Percentiles rank a stretch among this genome's conserved stretches.
Conservation (phyloP, 352 stramenopile genomes). For the Phytophthora kernoviae region DNA sequence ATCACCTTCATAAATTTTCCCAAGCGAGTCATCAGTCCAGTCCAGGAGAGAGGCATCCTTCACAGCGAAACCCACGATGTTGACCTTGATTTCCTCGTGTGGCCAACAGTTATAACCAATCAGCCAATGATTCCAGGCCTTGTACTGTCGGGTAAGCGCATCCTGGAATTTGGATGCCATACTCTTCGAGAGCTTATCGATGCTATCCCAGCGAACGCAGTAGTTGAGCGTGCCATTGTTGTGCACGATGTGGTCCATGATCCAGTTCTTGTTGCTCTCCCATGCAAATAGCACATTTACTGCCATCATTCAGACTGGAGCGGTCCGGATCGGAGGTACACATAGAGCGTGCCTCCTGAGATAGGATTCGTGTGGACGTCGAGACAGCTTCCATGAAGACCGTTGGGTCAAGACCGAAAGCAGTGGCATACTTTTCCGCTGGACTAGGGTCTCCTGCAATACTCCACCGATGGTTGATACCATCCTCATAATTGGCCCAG, state of each 20-base stretch:
- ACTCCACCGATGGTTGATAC: constrained; percentile 1
- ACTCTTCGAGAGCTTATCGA: constrained; percentile 30
- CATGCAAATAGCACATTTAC: constrained; percentile 21
- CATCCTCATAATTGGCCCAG: constrained; percentile 59
- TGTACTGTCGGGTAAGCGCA: constrained; percentile 37
- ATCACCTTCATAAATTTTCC: constrained; percentile 29
- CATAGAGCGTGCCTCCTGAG: constrained; percentile 11
- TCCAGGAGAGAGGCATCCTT: constrained; percentile 18
- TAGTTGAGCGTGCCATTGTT: constrained; percentile 47
- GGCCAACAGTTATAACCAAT: constrained; percentile 19
- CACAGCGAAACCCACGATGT: constrained; percentile 10
- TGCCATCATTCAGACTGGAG: constrained; percentile 12
- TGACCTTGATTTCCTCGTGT: constrained; percentile 15
- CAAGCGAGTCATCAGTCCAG: constrained; percentile 35
- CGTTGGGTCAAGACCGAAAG: constrained; percentile 30
- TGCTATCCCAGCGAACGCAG: constrained; percentile 44
- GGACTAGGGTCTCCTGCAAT: constrained; percentile 10
- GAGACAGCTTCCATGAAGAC: constrained; percentile 34
- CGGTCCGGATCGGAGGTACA: constrained; percentile 29
- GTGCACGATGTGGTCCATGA: constrained; percentile 40
- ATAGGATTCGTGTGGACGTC: constrained; percentile 22
- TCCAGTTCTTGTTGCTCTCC: constrained; percentile 28
- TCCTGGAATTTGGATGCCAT: constrained; percentile 37
- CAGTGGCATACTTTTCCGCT: constrained; percentile 38
- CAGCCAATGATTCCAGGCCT: constrained; percentile 46